Evolutionary conservation across 31 red algal species (phyloP), one percentile per base, ranked within the genome.

Genomic region (Endocladia muricata): DNA sequence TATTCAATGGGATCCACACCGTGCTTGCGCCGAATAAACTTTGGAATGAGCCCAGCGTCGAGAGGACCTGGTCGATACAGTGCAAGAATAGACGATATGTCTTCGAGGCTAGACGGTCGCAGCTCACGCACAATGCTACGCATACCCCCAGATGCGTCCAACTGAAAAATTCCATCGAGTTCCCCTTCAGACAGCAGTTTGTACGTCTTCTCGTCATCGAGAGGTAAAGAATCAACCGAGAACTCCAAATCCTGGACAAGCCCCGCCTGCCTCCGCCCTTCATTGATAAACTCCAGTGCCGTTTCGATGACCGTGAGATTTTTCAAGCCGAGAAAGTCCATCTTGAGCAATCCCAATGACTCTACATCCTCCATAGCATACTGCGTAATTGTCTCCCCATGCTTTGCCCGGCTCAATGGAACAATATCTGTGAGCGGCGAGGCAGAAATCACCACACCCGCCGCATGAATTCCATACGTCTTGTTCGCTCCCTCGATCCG

Each of bases 341-440:
- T 98, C 73, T 98, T 97, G 19, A 98, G 68, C 68, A 98, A 49
- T 21, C 95, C 95, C 31, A 91, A 34, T 22, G 70, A 60, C 76
- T 98, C 95, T 30, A 98, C 83, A 48, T 92, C 91, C 74, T 98
- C 89, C 95, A 98, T 98, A 7, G 85, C 67, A 71, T 91, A 94
- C 70, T 98, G 95, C 33, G 95, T 98, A 11, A 98, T 92, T n/a
- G 66, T 70, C 58, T 93, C 89, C 25, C 80, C 77, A 60, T 93
- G 61, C 35, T 86, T 93, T 52, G 84, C 94, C 23, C 76, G 77
- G 31, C 81, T 73, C 25, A 96, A 69, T 7, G 93, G 93, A 30
- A 96, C 87, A 29, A 91, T 74, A 61, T 87, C 71, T 9, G 61
- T 71, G 44, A 96, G 73, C 26, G 93, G 93, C 36, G 85, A 63